Conservation (phyloP, 495 filamentous ascomycete species). For the Penicillium mononematosum region DNA sequence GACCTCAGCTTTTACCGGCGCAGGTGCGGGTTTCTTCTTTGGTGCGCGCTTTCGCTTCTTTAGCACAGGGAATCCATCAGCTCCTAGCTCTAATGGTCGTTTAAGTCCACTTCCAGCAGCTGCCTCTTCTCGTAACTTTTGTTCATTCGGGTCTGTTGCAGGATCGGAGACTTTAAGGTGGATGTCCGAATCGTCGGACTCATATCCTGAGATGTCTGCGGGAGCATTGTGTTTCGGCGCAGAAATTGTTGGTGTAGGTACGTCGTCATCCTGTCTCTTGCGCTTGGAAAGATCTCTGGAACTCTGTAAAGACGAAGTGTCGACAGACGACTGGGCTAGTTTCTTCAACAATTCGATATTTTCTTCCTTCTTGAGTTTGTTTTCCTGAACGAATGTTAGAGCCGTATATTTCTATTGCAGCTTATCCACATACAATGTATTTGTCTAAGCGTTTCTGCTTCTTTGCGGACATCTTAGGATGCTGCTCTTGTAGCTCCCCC, state of each 20-base stretch:
- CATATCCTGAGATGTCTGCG: slow-evolving; percentile 31
- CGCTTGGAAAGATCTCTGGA: slow-evolving; percentile 69
- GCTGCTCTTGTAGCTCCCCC: slow-evolving; percentile 57
- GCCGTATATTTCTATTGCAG: background rate
- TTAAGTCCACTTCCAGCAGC: slow-evolving; percentile 78
- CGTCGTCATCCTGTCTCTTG: slow-evolving; percentile 31
- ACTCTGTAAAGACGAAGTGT: slow-evolving; percentile 76
- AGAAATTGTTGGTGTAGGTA: background rate
- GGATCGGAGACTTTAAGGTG: slow-evolving; percentile 26
- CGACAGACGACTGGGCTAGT: slow-evolving; percentile 71
- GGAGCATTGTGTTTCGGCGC: slow-evolving; percentile 16
- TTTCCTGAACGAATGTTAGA: slow-evolving; percentile 58
- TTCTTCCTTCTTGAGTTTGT: slow-evolving; percentile 91
- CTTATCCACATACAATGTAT: slow-evolving; percentile 67
- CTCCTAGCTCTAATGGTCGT: slow-evolving; percentile 74
- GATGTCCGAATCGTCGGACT: slow-evolving; percentile 41
- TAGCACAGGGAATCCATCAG: slow-evolving; percentile 74
- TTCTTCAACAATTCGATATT: slow-evolving; percentile 81
- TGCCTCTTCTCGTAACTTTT: slow-evolving; percentile 21
- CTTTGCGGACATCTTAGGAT: slow-evolving; percentile 78
- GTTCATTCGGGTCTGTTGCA: slow-evolving; percentile 16
- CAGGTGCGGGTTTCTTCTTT: slow-evolving; percentile 31
- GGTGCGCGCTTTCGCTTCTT: slow-evolving; percentile 59
- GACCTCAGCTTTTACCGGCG: slow-evolving; percentile 40
- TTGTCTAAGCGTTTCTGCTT: slow-evolving; percentile 95